Evolutionary conservation across 805 yeast genomes (phyloP).

Genomic region (Wickerhamomyces rabaulensis): DNA sequence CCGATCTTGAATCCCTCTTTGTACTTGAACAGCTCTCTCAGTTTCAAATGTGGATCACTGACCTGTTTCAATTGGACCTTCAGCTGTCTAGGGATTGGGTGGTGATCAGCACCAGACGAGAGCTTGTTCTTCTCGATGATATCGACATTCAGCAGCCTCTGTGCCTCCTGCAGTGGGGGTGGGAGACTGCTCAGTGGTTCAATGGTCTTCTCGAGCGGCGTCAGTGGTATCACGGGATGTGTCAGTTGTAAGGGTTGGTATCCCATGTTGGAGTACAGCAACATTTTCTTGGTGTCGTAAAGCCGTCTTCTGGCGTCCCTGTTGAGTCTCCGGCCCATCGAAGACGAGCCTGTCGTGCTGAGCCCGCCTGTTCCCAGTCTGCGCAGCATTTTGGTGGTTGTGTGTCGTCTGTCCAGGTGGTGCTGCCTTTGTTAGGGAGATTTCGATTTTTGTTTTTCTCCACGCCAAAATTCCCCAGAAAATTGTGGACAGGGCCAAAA

Average conservation of each 20-base stretch:
- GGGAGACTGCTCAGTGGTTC: neutral
- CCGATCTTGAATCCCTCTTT: constrained; percentile 9
- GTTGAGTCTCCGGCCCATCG: neutral
- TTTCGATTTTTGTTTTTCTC: neutral
- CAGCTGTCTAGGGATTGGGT: constrained; percentile 6
- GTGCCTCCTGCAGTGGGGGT: neutral
- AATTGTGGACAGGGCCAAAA: neutral
- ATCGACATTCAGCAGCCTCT: neutral
- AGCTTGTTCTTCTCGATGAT: neutral
- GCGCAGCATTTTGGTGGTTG: neutral
- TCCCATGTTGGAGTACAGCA: neutral
- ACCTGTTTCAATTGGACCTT: neutral
- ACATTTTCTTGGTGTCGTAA: constrained; percentile 1
- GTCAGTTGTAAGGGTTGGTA: constrained; percentile 1
- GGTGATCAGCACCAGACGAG: neutral
- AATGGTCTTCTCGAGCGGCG: neutral
- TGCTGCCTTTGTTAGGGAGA: neutral
- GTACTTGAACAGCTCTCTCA: constrained; percentile 9
- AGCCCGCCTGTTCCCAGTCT: neutral
- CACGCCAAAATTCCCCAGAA: neutral
- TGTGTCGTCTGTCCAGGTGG: too few relatives aligned
- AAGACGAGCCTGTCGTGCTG: neutral
- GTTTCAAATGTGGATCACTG: constrained; percentile 17
- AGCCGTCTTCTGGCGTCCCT: neutral
- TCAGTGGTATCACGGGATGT: constrained; percentile 6